Percentiles rank a stretch among this genome's conserved stretches.
Conservation (phyloP, 139 green algal species). For the Eudorina sp. region DNA sequence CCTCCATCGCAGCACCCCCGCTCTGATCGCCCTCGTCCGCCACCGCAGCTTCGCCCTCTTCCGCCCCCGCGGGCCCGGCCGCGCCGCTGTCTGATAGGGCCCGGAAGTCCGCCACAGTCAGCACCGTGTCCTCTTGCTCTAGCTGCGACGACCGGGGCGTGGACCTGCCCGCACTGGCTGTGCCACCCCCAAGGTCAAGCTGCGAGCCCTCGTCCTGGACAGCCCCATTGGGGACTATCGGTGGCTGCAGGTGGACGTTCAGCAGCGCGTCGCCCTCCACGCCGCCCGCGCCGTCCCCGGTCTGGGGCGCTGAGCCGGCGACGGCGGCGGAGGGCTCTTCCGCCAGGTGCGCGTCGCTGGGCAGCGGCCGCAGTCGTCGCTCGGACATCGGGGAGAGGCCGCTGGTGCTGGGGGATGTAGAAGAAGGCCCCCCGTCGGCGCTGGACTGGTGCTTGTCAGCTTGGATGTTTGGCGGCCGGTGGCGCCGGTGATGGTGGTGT, state of each 20-base stretch:
- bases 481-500: neutral
- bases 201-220: neutral
- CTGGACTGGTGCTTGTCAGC: neutral
- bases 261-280: neutral
- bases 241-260: neutral
- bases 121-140: neutral
- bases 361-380: neutral
- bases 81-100: neutral
- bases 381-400: constrained; percentile 28
- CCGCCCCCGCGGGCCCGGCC: no score
- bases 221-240: neutral
- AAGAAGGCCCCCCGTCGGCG: neutral
- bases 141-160: neutral
- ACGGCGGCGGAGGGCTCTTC: neutral
- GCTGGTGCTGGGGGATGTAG: neutral
- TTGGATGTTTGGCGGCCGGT: neutral
- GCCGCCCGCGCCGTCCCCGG: neutral
- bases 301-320: neutral
- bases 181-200: neutral
- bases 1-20: no score
- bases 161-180: neutral
- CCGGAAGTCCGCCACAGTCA: neutral
- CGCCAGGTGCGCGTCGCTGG: neutral
- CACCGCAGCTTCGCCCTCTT: neutral
- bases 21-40: no score